Percentiles rank a stretch among this genome's conserved stretches.
These are phyloP conservation scores for Acanthamoeba healyi DNA, from an alignment of 208 protist species.

Conservation along the genomic window DNA sequence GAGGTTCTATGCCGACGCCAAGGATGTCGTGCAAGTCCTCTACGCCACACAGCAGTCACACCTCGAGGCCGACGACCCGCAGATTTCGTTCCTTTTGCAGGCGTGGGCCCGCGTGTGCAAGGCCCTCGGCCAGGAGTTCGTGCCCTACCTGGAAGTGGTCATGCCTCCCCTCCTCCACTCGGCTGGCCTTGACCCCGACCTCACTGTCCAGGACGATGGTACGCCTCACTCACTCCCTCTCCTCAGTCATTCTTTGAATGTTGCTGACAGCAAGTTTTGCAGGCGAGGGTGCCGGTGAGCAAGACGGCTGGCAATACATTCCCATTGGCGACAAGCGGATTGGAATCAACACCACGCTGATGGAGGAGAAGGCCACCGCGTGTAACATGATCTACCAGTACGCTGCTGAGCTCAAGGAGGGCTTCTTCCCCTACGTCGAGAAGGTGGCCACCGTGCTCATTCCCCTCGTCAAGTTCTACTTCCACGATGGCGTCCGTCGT, in stretches of 20 bases:
- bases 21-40: conserved; percentile 71
- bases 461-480: conserved; percentile 89
- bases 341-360: conserved; percentile 84
- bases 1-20: conserved; percentile 89
- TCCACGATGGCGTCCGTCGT: conserved; percentile 83
- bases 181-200: conserved; percentile 86
- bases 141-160: conserved; percentile 88
- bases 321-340: conserved; percentile 81
- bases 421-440: conserved; percentile 87
- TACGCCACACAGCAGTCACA: conserved; percentile 67
- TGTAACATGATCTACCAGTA: conserved; percentile 88
- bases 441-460: conserved; percentile 83
- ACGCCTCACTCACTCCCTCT: not conserved
- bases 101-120: conserved; percentile 90
- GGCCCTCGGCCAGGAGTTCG: conserved; percentile 91
- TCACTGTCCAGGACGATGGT: conserved; percentile 63
- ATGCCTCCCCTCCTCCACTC: conserved; percentile 69
- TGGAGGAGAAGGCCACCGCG: conserved; percentile 92
- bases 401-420: conserved; percentile 83
- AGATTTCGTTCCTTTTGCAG: conserved; percentile 88
- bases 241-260: not conserved
- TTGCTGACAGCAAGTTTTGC: no score
- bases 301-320: conserved; percentile 88
- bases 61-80: conserved; percentile 90
- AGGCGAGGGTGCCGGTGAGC: conserved; percentile 48